These are phyloP conservation scores for Albugo candida DNA, from an alignment of 352 stramenopile genomes.

Conservation along the genomic window DNA sequence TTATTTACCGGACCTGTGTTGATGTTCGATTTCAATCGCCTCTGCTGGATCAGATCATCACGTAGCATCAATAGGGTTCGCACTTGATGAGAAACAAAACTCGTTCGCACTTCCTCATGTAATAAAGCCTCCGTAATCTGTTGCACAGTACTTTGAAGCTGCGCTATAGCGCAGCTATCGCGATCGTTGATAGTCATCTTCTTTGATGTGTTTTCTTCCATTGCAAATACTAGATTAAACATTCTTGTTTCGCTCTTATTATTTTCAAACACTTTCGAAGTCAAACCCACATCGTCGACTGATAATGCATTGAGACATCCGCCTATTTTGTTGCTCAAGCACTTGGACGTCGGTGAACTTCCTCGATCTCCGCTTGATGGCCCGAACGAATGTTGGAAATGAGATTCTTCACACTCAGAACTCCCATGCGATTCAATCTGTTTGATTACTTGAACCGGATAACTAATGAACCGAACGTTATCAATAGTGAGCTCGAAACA, in stretches of 20 bases:
- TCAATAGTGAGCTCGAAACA: slow-evolving; percentile 79
- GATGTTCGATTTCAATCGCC: slow-evolving; percentile 17
- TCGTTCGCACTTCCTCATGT: slow-evolving; percentile 59
- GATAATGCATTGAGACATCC: too few species aligned
- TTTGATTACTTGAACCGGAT: slow-evolving; percentile 54
- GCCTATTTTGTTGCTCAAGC: too few species aligned
- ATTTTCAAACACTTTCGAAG: neutral
- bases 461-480: slow-evolving; percentile 68
- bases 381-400: too few species aligned
- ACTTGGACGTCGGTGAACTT: too few species aligned
- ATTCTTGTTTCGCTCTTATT: slow-evolving; percentile 52
- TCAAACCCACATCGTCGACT: too few species aligned
- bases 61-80: slow-evolving; percentile 53
- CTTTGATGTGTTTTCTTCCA: slow-evolving; percentile 17
- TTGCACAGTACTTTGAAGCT: slow-evolving; percentile 40
- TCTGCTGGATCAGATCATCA: slow-evolving; percentile 56
- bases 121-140: slow-evolving; percentile 64
- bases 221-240: slow-evolving; percentile 78
- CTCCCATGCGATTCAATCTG: slow-evolving; percentile 5
- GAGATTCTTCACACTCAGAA: too few species aligned
- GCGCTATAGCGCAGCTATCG: slow-evolving; percentile 13
- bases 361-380: too few species aligned
- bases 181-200: slow-evolving; percentile 6
- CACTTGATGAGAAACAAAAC: slow-evolving; percentile 65
- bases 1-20: slow-evolving; percentile 3